A percentile compares a stretch with the other conserved stretches of the same genome.
Conservation (phyloP, 2,329 filamentous ascomycete genomes). For the Venturia pyrina region DNA sequence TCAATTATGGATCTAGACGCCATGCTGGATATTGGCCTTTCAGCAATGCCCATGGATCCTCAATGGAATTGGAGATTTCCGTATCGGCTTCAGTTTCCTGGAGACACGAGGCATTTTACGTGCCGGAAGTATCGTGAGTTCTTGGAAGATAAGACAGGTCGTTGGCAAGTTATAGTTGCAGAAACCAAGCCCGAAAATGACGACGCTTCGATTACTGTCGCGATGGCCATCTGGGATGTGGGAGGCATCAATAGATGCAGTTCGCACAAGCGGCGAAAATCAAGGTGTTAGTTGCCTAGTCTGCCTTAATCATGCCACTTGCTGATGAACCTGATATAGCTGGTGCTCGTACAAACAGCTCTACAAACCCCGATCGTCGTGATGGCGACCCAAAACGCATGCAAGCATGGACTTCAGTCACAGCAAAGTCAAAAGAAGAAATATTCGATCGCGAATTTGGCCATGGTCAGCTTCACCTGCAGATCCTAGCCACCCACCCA, state of each 20-base stretch:
- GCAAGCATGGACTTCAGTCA: conserved; percentile 12
- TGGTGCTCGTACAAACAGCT: background rate
- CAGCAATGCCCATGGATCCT: conserved; percentile 14
- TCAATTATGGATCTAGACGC: conserved; percentile 10
- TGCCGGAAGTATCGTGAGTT: conserved; percentile 13
- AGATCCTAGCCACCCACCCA: conserved; percentile 15
- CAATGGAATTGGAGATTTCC: conserved; percentile 16
- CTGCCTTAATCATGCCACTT: background rate
- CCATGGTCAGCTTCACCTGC: conserved; percentile 12
- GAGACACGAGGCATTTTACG: conserved; percentile 11
- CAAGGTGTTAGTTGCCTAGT: background rate
- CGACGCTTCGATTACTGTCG: background rate
- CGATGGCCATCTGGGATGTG: conserved; percentile 15
- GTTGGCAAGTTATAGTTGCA: conserved; percentile 12
- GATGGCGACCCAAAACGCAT: conserved; percentile 13
- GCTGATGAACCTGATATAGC: background rate
- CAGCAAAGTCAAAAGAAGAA: conserved; percentile 7
- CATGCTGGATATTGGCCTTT: conserved; percentile 13
- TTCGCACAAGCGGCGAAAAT: background rate
- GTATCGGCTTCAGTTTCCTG: conserved; percentile 9
- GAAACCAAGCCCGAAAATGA: background rate
- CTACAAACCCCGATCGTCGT: background rate
- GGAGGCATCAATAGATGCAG: background rate
- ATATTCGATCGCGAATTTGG: conserved; percentile 13
- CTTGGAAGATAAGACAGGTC: conserved; percentile 9